Percentiles rank a stretch among this genome's conserved stretches.
Evolutionary conservation across 345 rosid species (phyloP).

Genomic region (Eucalyptus leucophloia): DNA sequence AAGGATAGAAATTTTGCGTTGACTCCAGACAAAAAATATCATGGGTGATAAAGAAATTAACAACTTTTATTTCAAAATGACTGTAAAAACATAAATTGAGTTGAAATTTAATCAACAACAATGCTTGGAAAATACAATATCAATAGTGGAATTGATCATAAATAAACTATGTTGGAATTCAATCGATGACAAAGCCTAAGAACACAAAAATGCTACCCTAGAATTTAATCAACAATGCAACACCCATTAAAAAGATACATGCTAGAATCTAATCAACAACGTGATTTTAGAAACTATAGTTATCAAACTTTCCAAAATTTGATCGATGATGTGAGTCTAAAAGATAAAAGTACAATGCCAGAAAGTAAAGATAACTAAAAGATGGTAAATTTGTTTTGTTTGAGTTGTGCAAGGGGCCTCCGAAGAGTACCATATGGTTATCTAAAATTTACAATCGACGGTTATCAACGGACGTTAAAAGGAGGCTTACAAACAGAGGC

Average conservation of each 20-base stretch:
- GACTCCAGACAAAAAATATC: background rate
- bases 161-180: background rate
- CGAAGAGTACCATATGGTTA: no score
- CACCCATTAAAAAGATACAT: background rate
- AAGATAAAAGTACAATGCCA: no score
- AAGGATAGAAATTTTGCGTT: background rate
- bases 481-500: no score
- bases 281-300: no score
- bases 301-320: rapidly evolving
- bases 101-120: rapidly evolving
- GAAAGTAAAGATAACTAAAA: background rate
- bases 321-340: no score
- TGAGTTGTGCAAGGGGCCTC: background rate
- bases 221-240: background rate
- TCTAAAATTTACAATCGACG: no score
- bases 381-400: no score
- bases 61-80: background rate
- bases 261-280: no score
- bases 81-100: background rate
- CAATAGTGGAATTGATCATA: no score
- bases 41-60: background rate
- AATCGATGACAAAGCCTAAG: no score
- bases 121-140: background rate
- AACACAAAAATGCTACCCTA: background rate
- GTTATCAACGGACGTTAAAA: no score